Base-by-base conservation (phyloP, 495 filamentous ascomycete genomes). In the Penicillium coffeae region DNA sequence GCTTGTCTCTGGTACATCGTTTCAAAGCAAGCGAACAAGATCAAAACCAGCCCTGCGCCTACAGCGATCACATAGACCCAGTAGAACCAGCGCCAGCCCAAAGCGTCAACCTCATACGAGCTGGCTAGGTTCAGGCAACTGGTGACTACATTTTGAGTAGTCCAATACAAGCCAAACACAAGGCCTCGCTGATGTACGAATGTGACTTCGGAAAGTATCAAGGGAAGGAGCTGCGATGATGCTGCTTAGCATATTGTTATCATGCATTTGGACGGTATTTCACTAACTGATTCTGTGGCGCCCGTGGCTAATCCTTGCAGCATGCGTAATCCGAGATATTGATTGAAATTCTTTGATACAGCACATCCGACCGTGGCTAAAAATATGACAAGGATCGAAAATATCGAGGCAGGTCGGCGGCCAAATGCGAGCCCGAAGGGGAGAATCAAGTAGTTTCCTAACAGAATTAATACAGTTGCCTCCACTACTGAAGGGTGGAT, bases 21-120 rank as follows among this genome's bases (percentile, higher is more conserved):
- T 47, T 71, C 68, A 18, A 69, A 64, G 18, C 59, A 50, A 8
- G 22, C 34, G 16, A 72, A 60, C 9, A 66, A 8, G 2, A 64
- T 63, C 8, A 71, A 38, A 6, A 70, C 18, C 2, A 70, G 48
- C 0, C 69, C 69, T 1, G 61, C 40, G 0, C 52, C 67, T 10
- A 69, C 42, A 0, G 65, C 54, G 36, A 68, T 63, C 0, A 58
- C 54, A 27, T 59, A 68, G 0, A 70, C 57, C 67, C 67, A 68
- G 50, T 70, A 70, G 41, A 65, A 69, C 67, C 67, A 70, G 34
- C 67, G 56, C 65, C 65, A 70, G 12, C 63, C 62, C 0, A 66
- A 45, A 14, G 60, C 60, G 1, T 56, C 65, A 0, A 54, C 59
- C 35, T 67, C 60, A 43, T 68, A 69, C 1, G 65, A 66, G 15